These are phyloP conservation scores for Tolypocladium ophioglossoides DNA, from an alignment of 2,329 filamentous ascomycete species.

Conservation along the genomic window DNA sequence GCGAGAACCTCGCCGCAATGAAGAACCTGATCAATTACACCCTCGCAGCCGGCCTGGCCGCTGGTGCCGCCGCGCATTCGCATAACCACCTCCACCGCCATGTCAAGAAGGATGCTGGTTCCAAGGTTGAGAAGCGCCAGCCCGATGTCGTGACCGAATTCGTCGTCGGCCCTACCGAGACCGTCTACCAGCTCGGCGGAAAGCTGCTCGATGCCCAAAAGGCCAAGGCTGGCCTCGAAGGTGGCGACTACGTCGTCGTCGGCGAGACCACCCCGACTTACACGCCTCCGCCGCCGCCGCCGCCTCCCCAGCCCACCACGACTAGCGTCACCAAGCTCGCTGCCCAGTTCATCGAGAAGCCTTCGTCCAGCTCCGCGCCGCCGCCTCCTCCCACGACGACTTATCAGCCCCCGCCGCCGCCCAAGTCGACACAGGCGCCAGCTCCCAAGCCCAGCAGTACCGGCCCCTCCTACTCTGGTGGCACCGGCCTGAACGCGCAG, in stretches of 20 bases:
- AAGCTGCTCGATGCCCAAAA: slow-evolving; percentile 48
- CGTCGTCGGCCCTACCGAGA: slow-evolving; percentile 50
- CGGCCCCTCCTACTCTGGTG: slow-evolving; percentile 14
- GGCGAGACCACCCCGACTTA: slow-evolving; percentile 47
- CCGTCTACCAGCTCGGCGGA: slow-evolving; percentile 63
- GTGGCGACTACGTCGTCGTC: slow-evolving; percentile 59
- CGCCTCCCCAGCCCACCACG: slow-evolving; percentile 21
- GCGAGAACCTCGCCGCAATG: slow-evolving; percentile 2
- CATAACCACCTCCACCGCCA: slow-evolving; percentile 52
- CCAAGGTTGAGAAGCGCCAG: slow-evolving; percentile 36
- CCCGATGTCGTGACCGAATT: slow-evolving; percentile 38
- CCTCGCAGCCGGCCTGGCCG: slow-evolving; percentile 41
- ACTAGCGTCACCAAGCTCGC: slow-evolving; percentile 23
- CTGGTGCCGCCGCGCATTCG: slow-evolving; percentile 46
- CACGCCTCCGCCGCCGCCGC: slow-evolving; percentile 28
- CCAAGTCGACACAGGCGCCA: slow-evolving; percentile 3
- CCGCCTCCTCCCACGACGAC: slow-evolving; percentile 9
- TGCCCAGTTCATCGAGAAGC: slow-evolving; percentile 42
- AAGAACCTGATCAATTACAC: slow-evolving; percentile 28
- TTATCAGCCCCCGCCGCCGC: slow-evolving; percentile 4
- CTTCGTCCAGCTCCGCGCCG: slow-evolving; percentile 9
- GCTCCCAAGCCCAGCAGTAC: slow-evolving; percentile 10
- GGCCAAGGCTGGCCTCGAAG: slow-evolving; percentile 60
- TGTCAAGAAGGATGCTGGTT: slow-evolving; percentile 39
- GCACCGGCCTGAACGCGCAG: slow-evolving; percentile 47